Evolutionary conservation across 2,329 filamentous ascomycete genomes (phyloP), one percentile per base, ranked within the genome.

Genomic region (Epicoccum sorghinum): DNA sequence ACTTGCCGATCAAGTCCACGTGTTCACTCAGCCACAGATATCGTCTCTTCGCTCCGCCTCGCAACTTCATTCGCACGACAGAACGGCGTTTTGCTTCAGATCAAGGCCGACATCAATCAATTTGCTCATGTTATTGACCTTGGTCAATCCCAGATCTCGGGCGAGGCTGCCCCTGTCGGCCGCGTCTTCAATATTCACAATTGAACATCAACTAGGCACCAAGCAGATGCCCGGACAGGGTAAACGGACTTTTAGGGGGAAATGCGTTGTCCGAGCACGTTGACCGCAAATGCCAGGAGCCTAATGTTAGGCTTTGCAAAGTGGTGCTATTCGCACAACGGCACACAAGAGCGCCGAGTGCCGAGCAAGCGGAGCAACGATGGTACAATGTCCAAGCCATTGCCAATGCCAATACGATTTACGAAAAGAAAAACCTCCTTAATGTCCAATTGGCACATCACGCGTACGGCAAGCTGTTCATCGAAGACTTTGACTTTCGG

Each of bases 321-420:
- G 25, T 44, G 27, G 27, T 9, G 25, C 45, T 45, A 18, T 22
- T 38, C 22, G 30, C 41, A 45, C 18, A 50, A 22, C 58, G 57
- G 59, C 42, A 47, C 33, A 41, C 46, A 25, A 53, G 46, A 30
- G 30, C 41, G 48, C 57, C 59, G 57, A 59, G 52, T 47, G 49
- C 59, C 54, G 57, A 61, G 50, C 38, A 36, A 40, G 24, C 38
- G 24, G 29, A 18, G 35, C 7, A 42, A 35, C 25, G 45, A 48
- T 53, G 13, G 44, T 44, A n/a, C 32, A 18, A 33, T 49, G 13
- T 39, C 45, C 39, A 48, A 54, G 51, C 37, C 39, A 43, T n/a
- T 14, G 38, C 7, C 39, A 43, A 24, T 14, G 33, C 5, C 51
- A 32, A 57, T 50, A 53, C 54, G 41, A 39, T 38, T 33, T 48